Percentiles rank a stretch among this genome's conserved stretches.
Conservation (phyloP, 2,329 filamentous ascomycete species). For the Chaetomiaceae sp. region DNA sequence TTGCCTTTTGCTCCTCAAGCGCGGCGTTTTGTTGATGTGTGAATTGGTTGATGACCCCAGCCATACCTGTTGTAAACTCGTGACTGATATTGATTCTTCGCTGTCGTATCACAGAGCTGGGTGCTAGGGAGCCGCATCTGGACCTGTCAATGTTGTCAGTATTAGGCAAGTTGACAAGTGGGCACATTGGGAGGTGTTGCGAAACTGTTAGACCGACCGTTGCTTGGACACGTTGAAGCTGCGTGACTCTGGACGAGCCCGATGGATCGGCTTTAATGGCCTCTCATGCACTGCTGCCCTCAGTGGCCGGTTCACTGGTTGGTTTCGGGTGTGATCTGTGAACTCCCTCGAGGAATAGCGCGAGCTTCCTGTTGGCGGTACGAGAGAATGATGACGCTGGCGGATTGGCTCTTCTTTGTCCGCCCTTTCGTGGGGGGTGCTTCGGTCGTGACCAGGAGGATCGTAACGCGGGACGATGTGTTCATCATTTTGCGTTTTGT, state of each 20-base stretch:
- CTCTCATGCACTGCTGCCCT: not conserved
- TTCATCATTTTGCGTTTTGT: not conserved
- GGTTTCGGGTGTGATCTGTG: not conserved
- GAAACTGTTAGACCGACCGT: constrained; percentile 2
- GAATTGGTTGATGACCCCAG: constrained; percentile 21
- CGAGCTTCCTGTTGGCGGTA: not conserved
- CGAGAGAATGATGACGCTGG: not conserved
- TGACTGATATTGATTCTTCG: constrained; percentile 16
- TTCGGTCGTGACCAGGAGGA: not conserved
- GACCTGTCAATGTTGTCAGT: constrained; percentile 5
- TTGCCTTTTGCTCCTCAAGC: constrained; percentile 14
- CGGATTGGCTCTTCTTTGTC: not conserved
- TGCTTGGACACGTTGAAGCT: constrained; percentile 19
- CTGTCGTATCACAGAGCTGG: constrained; percentile 14
- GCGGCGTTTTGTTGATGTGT: constrained; percentile 18
- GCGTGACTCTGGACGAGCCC: constrained; percentile 14
- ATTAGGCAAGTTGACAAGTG: not conserved
- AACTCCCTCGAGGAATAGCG: not conserved
- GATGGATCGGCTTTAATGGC: not conserved
- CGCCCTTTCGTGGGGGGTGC: not conserved
- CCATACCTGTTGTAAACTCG: constrained; percentile 20
- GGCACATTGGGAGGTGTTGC: too few relatives aligned
- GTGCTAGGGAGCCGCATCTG: constrained; percentile 8
- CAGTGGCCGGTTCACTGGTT: constrained; percentile 8
- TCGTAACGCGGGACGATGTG: not conserved